phyloP scores from a whole-genome alignment of 192 early-diverging fungal species.

The Coemansia asiatica region DNA sequence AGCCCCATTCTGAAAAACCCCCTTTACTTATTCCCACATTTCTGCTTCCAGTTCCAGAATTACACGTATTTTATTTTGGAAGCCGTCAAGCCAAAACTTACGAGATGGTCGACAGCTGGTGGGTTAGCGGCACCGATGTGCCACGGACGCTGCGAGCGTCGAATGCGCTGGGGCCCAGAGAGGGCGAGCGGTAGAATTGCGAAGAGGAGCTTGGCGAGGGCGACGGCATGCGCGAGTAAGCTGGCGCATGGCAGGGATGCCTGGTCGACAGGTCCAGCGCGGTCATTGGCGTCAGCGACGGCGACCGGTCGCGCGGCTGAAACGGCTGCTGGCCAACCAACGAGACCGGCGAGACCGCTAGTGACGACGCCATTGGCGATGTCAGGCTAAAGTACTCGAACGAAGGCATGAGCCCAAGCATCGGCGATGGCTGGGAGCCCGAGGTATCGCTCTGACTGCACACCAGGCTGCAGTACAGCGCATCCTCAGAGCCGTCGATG shows the following conservation, averaged over 20 bases:
- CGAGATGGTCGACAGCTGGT: slow-evolving; percentile 45
- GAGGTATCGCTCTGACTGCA: slow-evolving; percentile 32
- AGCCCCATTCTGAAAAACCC: too few relatives aligned
- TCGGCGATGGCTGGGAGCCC: neutral
- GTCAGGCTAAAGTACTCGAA: slow-evolving; percentile 38
- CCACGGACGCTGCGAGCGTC: slow-evolving; percentile 29
- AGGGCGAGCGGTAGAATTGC: slow-evolving; percentile 28
- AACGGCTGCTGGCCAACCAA: slow-evolving; percentile 12
- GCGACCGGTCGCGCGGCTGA: slow-evolving; percentile 37
- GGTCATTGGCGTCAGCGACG: slow-evolving; percentile 48
- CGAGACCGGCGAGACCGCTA: slow-evolving; percentile 24
- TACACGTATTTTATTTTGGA: slow-evolving; percentile 1
- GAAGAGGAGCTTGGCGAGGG: neutral
- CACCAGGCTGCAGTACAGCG: slow-evolving; percentile 46
- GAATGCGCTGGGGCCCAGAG: slow-evolving; percentile 37
- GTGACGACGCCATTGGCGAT: slow-evolving; percentile 27
- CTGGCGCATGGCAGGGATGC: slow-evolving; percentile 48
- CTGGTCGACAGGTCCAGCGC: slow-evolving; percentile 43
- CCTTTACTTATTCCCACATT: too few relatives aligned
- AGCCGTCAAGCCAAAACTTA: neutral
- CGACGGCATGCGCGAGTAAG: slow-evolving; percentile 34
- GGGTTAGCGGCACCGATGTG: slow-evolving; percentile 43
- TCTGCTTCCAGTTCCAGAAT: too few relatives aligned
- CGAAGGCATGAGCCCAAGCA: slow-evolving; percentile 6
- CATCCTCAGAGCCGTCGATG: slow-evolving; percentile 49